A percentile compares a stretch with the other conserved stretches of the same genome.
These are phyloP conservation scores for Candida nitratophila DNA, from an alignment of 805 yeast species.

Conservation along the genomic window DNA sequence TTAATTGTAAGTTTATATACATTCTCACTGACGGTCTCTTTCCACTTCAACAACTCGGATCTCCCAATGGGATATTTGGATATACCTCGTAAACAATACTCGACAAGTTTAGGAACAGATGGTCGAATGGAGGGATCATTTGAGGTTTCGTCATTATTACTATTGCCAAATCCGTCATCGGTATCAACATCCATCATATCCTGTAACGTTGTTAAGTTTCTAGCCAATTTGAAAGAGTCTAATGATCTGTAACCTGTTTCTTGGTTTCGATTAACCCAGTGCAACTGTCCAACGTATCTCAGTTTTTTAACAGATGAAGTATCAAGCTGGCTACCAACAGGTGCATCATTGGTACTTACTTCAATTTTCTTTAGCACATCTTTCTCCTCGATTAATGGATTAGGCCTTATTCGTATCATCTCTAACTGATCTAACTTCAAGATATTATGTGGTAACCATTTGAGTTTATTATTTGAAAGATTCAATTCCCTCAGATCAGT, in stretches of 20 bases:
- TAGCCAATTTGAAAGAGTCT: slow-evolving; percentile 17
- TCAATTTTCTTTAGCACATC: slow-evolving; percentile 6
- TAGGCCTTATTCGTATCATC: slow-evolving; percentile 50
- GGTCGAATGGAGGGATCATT: no score
- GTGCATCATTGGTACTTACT: slow-evolving; percentile 8
- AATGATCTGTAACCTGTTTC: slow-evolving; percentile 15
- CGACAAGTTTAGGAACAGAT: slow-evolving; percentile 38
- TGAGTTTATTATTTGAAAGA: slow-evolving; percentile 43
- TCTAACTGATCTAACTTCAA: slow-evolving; percentile 35
- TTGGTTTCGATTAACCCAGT: slow-evolving; percentile 21
- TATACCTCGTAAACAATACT: slow-evolving; percentile 39
- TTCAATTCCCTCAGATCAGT: slow-evolving; percentile 41
- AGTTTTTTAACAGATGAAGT: slow-evolving; percentile 7
- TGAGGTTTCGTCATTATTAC: no score
- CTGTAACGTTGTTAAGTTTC: slow-evolving; percentile 25
- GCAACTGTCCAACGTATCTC: slow-evolving; percentile 18
- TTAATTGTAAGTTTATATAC: slow-evolving; percentile 40
- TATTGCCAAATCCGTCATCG: slow-evolving; percentile 8
- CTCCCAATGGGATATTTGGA: slow-evolving; percentile 47
- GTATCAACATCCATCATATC: slow-evolving; percentile 15
- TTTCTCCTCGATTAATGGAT: slow-evolving; percentile 30
- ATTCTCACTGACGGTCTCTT: slow-evolving; percentile 35
- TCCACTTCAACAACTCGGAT: slow-evolving; percentile 51
- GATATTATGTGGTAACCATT: slow-evolving; percentile 46
- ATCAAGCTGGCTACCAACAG: neutral